Conservation (phyloP, 768 basidiomycete species). For the Cubamyces sp. region DNA sequence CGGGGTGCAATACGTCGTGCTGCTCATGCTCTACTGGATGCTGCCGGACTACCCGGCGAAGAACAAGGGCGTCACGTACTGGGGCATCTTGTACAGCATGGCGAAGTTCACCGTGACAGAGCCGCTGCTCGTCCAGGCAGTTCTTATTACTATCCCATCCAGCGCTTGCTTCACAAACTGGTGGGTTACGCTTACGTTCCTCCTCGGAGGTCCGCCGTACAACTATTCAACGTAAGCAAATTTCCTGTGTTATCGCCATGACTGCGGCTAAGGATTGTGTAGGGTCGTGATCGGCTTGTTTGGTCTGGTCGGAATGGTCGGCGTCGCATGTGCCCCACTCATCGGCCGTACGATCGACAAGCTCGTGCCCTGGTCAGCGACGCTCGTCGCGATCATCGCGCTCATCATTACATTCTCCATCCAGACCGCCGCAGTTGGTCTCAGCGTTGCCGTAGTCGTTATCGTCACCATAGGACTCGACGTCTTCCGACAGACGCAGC, state of each 20-base stretch:
- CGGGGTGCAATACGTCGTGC: constrained; percentile 64
- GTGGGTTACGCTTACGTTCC: constrained; percentile 72
- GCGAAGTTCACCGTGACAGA: constrained; percentile 75
- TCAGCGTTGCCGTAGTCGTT: constrained; percentile 71
- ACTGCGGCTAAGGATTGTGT: constrained; percentile 23
- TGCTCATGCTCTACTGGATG: constrained; percentile 60
- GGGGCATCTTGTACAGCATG: constrained; percentile 75
- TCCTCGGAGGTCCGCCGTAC: constrained; percentile 78
- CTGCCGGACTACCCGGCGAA: constrained; percentile 88
- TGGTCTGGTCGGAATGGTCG: constrained; percentile 56
- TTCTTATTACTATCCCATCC: constrained; percentile 60
- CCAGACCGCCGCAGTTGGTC: constrained; percentile 70
- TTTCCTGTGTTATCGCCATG: background rate
- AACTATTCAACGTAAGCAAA: constrained; percentile 65
- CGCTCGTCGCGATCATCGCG: constrained; percentile 55
- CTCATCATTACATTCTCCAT: constrained; percentile 60
- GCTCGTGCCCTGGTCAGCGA: constrained; percentile 78
- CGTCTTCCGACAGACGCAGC: constrained; percentile 71
- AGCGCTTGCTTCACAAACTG: constrained; percentile 57
- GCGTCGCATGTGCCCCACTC: constrained; percentile 69
- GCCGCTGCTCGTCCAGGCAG: constrained; percentile 73
- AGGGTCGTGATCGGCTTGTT: constrained; percentile 53
- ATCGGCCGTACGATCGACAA: constrained; percentile 70
- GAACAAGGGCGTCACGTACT: constrained; percentile 66
- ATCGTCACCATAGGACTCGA: constrained; percentile 75